phyloP scores from a whole-genome alignment of 2,329 filamentous ascomycete species.

The Aspergillus floridensis region DNA sequence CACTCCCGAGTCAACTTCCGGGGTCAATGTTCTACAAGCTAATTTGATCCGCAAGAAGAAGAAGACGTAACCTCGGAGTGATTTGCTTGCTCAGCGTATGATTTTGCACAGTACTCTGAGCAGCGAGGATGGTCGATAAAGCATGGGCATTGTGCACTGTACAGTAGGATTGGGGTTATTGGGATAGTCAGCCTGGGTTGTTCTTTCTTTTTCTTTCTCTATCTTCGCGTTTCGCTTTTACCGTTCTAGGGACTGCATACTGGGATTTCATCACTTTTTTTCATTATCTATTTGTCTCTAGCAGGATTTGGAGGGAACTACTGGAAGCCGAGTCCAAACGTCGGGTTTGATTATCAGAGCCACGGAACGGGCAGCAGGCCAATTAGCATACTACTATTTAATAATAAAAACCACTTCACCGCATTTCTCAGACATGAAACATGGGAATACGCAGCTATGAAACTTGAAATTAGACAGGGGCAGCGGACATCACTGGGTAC shows the following conservation, averaged over 20 bases:
- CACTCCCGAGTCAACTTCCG: conserved; percentile 13
- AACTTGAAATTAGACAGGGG: neutral
- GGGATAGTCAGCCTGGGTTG: neutral
- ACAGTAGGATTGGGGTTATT: neutral
- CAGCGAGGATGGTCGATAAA: too few relatives aligned
- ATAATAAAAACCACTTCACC: neutral
- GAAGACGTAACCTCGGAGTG: conserved; percentile 27
- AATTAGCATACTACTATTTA: neutral
- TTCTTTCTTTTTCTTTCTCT: neutral
- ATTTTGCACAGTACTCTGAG: neutral
- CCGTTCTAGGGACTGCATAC: neutral
- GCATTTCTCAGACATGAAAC: too few relatives aligned
- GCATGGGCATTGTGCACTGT: too few relatives aligned
- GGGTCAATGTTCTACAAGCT: conserved; percentile 40
- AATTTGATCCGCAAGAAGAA: conserved; percentile 43
- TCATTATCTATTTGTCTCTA: neutral
- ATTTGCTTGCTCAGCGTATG: neutral
- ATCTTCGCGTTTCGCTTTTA: neutral
- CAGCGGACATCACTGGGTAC: neutral
- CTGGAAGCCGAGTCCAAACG: neutral
- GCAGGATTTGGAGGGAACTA: neutral
- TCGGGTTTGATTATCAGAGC: neutral
- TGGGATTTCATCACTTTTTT: neutral
- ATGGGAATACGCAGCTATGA: neutral
- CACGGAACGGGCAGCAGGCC: neutral